Base-by-base conservation (phyloP, 1,139 yeast species). In the Saccharomyces hybrid region DNA sequence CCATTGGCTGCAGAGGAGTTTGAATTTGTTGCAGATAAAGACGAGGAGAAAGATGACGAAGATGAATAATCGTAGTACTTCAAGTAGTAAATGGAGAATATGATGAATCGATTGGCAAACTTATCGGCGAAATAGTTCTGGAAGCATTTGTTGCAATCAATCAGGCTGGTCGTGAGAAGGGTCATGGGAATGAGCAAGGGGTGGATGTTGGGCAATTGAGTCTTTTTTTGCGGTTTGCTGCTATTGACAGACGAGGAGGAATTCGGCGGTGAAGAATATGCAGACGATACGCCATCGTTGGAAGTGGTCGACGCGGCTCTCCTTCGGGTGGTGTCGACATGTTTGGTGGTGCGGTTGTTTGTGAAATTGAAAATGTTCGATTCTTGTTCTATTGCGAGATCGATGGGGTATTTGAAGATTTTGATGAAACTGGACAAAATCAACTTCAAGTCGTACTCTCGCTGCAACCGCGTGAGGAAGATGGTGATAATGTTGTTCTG, bases 111-210 rank as follows among this genome's bases (percentile, higher is more conserved):
- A 32, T 78, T 74, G 6, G 82, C 77, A 57, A 75, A 76, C 49
- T 76, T 74, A 23, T 75, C 73, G 1, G 79, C 75, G 31, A 86
- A 72, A 54, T 79, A 72, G 7, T 71, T 65, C 57, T 77, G 77
- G 61, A 84, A 82, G 34, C 65, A 64, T 54, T 73, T 74, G 69
- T 91, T 91, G 61, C 90, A 84, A 66, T 88, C 95, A 44, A 82
- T 72, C 51, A 89, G 70, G 64, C 88, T 96, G 88, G 96, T 88
- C 20, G 86, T 64, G 7, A 91, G 66, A 69, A 86, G 77, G 3
- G 82, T 67, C 25, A 80, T 66, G 62, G 87, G 93, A 2, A 72
- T 67, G 2, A 81, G 68, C 82, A 86, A 78, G 1, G 76, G 61
- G 0, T 83, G 76, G 0, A 84, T 74, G 9, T 69, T 70, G 2